These are phyloP conservation scores for Tricholoma furcatifolium DNA, from an alignment of 768 basidiomycete genomes.

Conservation along the genomic window DNA sequence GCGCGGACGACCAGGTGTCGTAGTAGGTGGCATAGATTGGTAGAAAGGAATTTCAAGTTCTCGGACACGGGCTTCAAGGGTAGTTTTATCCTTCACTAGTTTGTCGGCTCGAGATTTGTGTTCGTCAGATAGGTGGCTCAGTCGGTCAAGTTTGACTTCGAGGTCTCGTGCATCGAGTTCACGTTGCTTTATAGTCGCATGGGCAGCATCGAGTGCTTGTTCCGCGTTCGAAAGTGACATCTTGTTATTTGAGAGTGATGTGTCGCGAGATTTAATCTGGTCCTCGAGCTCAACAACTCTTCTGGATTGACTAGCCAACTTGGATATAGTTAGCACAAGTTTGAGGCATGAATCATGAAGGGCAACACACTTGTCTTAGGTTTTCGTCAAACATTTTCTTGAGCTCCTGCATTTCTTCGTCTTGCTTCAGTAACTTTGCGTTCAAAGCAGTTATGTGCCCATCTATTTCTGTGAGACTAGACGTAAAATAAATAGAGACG, in stretches of 20 bases:
- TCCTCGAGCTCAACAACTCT: constrained; percentile 55
- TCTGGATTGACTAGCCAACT: constrained; percentile 60
- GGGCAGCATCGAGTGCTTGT: constrained; percentile 43
- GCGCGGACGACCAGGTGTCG: constrained; percentile 31
- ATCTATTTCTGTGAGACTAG: constrained; percentile 31
- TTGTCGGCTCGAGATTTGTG: constrained; percentile 40
- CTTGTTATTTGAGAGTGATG: constrained; percentile 57
- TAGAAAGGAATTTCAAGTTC: constrained; percentile 51
- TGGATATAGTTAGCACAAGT: constrained; percentile 1
- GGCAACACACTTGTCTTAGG: constrained; percentile 40
- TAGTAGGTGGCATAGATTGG: constrained; percentile 31
- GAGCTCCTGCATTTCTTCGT: constrained; percentile 41
- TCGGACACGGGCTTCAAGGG: constrained; percentile 54
- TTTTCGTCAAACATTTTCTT: constrained; percentile 41
- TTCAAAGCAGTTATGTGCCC: constrained; percentile 47
- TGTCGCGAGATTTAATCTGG: constrained; percentile 45
- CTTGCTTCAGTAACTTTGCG: constrained; percentile 40
- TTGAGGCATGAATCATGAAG: neutral
- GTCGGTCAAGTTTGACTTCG: constrained; percentile 51
- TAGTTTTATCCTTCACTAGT: constrained; percentile 56
- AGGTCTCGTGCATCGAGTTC: constrained; percentile 52
- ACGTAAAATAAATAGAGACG: neutral
- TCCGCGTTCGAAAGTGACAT: constrained; percentile 51
- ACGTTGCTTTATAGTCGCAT: constrained; percentile 50
- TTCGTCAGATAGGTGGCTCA: constrained; percentile 53